Conservation (phyloP, 306 rosid species). For the Prunus salicina region DNA sequence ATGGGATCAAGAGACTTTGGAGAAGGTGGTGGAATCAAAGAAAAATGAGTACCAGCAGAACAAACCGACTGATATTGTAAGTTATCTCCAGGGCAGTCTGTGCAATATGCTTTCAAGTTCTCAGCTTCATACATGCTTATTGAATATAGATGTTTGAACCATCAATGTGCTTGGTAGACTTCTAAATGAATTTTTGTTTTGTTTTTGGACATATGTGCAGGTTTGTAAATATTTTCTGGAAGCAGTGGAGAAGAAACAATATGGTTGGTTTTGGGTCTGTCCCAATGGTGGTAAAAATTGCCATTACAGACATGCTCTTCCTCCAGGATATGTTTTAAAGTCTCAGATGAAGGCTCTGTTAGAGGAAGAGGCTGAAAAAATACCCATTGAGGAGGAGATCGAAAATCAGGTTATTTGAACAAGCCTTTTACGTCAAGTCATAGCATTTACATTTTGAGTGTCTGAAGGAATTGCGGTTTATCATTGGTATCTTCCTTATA, state of each 20-base stretch:
- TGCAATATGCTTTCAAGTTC: neutral
- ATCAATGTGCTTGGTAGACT: neutral
- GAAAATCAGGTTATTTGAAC: conserved; percentile 65
- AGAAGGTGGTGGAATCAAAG: conserved; percentile 89
- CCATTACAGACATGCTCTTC: conserved; percentile 96
- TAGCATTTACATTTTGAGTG: neutral
- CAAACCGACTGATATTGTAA: conserved; percentile 88
- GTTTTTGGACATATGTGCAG: conserved; percentile 4
- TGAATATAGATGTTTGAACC: neutral
- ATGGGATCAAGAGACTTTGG: conserved; percentile 95
- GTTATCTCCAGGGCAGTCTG: conserved; percentile 20
- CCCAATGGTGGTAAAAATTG: conserved; percentile 89
- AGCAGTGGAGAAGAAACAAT: conserved; percentile 90
- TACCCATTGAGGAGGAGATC: conserved; percentile 83
- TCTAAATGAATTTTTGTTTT: neutral
- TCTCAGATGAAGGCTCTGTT: conserved; percentile 96
- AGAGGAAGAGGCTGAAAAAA: conserved; percentile 68
- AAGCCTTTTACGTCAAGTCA: neutral
- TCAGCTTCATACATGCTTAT: neutral
- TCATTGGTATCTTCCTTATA: neutral
- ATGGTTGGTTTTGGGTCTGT: conserved; percentile 95
- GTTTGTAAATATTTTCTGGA: conserved; percentile 54
- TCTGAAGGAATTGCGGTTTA: neutral
- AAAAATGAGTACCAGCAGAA: conserved; percentile 68
- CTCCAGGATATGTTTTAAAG: conserved; percentile 85